Base-by-base conservation (phyloP, 2,329 filamentous ascomycete genomes). In the Pseudocercospora pini-densiflorae region DNA sequence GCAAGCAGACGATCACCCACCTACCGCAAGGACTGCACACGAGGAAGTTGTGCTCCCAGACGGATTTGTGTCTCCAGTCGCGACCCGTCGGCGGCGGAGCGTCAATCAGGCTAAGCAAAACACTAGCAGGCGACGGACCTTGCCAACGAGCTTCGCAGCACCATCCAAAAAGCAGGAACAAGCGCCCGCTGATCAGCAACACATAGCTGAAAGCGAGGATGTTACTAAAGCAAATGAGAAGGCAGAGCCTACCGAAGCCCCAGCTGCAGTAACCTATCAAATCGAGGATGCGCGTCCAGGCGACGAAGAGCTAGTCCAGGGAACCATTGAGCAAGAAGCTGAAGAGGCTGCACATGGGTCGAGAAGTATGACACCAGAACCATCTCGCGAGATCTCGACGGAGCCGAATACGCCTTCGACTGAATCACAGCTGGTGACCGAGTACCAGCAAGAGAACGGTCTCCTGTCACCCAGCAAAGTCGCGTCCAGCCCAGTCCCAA, bases 61-160 rank as follows among this genome's bases (percentile, higher is more conserved):
- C n/a, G 75, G 75, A 16, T 77, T 77, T 58, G 73, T 76, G n/a
- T 74, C 72, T 6, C 75, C 75, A 9, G 71, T 69, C 3, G 70
- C 73, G 49, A 60, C 62, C 23, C 64, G 71, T 12, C 68, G 67
- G n/a, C 63, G 70, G n/a, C 61, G 66, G n/a, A 58, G 68, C 7
- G 68, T 72, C 47, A 66, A 59, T 19, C 60, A 72, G 59, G 69
- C 69, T 27, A 68, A 65, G 57, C 60, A 65, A 43, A 62, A 66
- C 10, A 66, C 64, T n/a, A 66, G 61, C 24, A 67, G 75, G 10
- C 67, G 74, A n/a, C 59, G 69, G 43, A 77, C 75, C 9, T 62
- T 77, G 36, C 75, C 75, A 19, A 69, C 66, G n/a, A 69, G 71
- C 59, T 76, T 76, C 58, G 69, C 70, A 21, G 65, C 71, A 31